Conservation (phyloP, 2,329 filamentous ascomycete species). For the Colletotrichum somersetense region DNA sequence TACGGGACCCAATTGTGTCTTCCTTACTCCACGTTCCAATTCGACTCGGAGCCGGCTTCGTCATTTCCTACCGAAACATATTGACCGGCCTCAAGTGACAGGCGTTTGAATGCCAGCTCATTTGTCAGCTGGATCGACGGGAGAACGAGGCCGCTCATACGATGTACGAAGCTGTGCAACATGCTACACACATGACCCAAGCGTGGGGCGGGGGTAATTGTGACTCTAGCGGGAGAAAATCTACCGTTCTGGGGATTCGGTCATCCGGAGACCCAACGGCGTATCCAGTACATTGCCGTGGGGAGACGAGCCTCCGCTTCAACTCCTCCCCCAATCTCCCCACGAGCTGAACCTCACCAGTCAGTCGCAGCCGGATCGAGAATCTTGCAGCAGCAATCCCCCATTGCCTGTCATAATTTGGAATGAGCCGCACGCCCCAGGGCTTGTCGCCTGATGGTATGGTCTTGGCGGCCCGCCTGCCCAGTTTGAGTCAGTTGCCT, state of each 20-base stretch:
- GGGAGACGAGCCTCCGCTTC: slow-evolving; percentile 11
- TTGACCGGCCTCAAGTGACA: slow-evolving; percentile 22
- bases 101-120: slow-evolving; percentile 15
- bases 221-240: slow-evolving; percentile 24
- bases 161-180: slow-evolving; percentile 22
- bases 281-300: slow-evolving; percentile 27
- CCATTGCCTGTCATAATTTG: slow-evolving; percentile 29
- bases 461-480: slow-evolving; percentile 13
- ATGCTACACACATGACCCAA: slow-evolving; percentile 5
- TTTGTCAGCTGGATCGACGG: slow-evolving; percentile 18
- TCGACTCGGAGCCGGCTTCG: slow-evolving; percentile 39
- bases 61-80: slow-evolving; percentile 33
- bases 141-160: slow-evolving; percentile 9
- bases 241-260: slow-evolving; percentile 29
- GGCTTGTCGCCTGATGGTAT: slow-evolving; percentile 10
- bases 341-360: slow-evolving; percentile 5
- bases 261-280: slow-evolving; percentile 14
- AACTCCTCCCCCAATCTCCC: slow-evolving; percentile 9
- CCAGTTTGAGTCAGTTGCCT: slow-evolving; percentile 1
- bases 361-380: slow-evolving; percentile 25
- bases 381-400: slow-evolving; percentile 24
- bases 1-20: slow-evolving; percentile 19
- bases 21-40: slow-evolving; percentile 34
- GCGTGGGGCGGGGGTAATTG: slow-evolving; percentile 15
- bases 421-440: slow-evolving; percentile 25